phyloP scores from a whole-genome alignment of 2,329 filamentous ascomycete species.

The Chrysoporthe cubensis region DNA sequence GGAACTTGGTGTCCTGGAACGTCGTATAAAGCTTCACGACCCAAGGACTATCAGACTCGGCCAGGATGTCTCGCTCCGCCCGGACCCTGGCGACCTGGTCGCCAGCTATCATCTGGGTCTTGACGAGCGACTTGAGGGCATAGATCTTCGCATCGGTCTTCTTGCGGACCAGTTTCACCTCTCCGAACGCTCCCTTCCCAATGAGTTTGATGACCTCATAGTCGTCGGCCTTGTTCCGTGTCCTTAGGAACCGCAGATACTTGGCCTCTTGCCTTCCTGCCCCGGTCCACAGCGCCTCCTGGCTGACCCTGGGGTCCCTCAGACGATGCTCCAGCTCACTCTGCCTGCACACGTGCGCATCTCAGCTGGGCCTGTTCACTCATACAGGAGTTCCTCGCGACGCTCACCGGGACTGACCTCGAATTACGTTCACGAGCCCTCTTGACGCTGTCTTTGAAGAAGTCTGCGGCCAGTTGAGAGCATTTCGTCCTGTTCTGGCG shows the following conservation, averaged over 20 bases:
- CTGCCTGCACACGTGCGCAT: constrained; percentile 51
- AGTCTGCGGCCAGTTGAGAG: constrained; percentile 59
- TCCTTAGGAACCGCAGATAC: constrained; percentile 74
- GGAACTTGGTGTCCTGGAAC: constrained; percentile 75
- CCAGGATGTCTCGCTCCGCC: constrained; percentile 77
- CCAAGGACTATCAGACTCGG: constrained; percentile 80
- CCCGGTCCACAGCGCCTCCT: constrained; percentile 62
- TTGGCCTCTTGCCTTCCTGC: constrained; percentile 56
- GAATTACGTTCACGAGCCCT: constrained; percentile 74
- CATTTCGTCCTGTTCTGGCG: constrained; percentile 46
- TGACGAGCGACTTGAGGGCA: constrained; percentile 77
- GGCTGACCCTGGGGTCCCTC: constrained; percentile 45
- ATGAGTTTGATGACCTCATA: constrained; percentile 79
- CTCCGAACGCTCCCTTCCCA: constrained; percentile 79
- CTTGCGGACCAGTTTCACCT: constrained; percentile 76
- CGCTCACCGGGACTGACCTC: constrained; percentile 52
- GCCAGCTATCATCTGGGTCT: constrained; percentile 83
- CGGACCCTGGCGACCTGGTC: constrained; percentile 79
- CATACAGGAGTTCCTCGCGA: neutral
- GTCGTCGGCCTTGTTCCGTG: constrained; percentile 70
- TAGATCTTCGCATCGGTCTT: constrained; percentile 79
- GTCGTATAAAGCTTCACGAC: constrained; percentile 80
- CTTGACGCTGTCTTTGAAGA: constrained; percentile 80
- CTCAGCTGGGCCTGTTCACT: neutral
- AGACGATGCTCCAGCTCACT: constrained; percentile 67